Conservation (phyloP, 768 basidiomycete species). For the Suillus alpinus region DNA sequence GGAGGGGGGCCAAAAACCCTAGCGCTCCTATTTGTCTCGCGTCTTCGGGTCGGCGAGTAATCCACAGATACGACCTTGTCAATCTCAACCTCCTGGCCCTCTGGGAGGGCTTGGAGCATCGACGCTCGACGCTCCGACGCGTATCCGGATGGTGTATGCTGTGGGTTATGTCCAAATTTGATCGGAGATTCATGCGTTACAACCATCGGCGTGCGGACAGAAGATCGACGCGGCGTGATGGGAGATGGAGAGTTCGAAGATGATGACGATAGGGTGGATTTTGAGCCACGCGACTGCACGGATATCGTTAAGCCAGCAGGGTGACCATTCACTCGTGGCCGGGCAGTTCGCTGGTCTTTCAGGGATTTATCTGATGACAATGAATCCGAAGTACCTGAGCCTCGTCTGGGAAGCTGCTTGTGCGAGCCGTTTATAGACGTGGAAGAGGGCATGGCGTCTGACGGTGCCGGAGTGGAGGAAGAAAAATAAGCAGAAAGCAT, state of each 20-base stretch:
- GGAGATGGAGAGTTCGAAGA: conserved; percentile 24
- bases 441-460: conserved; percentile 6
- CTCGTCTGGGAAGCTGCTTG: conserved; percentile 4
- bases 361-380: conserved; percentile 25
- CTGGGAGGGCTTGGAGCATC: conserved; percentile 48
- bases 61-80: not conserved
- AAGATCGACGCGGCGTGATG: conserved; percentile 12
- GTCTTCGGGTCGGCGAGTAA: conserved; percentile 15
- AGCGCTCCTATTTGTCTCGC: conserved; percentile 15
- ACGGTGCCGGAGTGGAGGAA: conserved; percentile 22
- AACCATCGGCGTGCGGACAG: conserved; percentile 19
- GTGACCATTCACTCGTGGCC: conserved; percentile 1
- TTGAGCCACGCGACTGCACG: conserved; percentile 20
- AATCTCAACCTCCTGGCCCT: conserved; percentile 41
- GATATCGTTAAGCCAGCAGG: conserved; percentile 8
- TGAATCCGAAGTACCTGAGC: conserved; percentile 17
- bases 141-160: conserved; percentile 8
- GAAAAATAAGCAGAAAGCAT: conserved; percentile 62
- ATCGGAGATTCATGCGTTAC: conserved; percentile 21
- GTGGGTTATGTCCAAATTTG: conserved; percentile 30
- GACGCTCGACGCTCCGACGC: conserved; percentile 16
- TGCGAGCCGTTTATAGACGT: conserved; percentile 11
- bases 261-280: conserved; percentile 18
- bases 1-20: conserved; percentile 19
- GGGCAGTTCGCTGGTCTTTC: conserved; percentile 7